Evolutionary conservation across 2,329 filamentous ascomycete species (phyloP).

Genomic region (Chaetomiaceae sp.): DNA sequence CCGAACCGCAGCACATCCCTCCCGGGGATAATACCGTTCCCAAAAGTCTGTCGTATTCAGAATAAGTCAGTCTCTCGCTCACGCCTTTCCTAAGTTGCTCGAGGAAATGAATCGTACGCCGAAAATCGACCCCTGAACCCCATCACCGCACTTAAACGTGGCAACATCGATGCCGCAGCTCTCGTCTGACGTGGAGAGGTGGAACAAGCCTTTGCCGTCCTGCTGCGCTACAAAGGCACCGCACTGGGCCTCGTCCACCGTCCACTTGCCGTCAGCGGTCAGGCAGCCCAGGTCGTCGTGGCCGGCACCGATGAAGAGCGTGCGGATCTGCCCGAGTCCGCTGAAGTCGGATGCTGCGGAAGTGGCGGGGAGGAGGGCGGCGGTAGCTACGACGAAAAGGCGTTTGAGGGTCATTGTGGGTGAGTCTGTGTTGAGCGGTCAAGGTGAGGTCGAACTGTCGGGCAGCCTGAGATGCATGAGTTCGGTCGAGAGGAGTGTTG

Average conservation of each 20-base stretch:
- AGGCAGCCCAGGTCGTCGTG: constrained; percentile 16
- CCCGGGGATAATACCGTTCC: neutral
- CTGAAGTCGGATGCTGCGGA: neutral
- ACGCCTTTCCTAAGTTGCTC: neutral
- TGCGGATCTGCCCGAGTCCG: constrained; percentile 16
- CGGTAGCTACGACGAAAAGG: neutral
- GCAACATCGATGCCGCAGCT: constrained; percentile 10
- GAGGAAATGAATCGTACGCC: constrained; percentile 5
- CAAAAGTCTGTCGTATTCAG: constrained; percentile 4
- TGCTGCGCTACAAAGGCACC: constrained; percentile 1
- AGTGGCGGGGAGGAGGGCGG: neutral
- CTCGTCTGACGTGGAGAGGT: neutral
- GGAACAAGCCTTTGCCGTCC: neutral
- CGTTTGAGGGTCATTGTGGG: neutral
- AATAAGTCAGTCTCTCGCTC: neutral
- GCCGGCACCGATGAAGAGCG: constrained; percentile 1
- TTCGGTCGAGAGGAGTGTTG: too few relatives aligned
- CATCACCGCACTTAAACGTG: constrained; percentile 8
- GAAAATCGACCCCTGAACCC: neutral
- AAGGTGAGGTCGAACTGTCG: too few relatives aligned
- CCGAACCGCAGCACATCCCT: constrained; percentile 7
- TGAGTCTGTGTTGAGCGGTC: too few relatives aligned
- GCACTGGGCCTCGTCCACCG: constrained; percentile 11
- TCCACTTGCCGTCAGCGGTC: constrained; percentile 14
- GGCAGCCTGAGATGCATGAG: too few relatives aligned